A percentile compares a stretch with the other conserved stretches of the same genome.
Evolutionary conservation across 1,139 yeast species (phyloP).

Genomic region (Debaryomyces nepalensis): DNA sequence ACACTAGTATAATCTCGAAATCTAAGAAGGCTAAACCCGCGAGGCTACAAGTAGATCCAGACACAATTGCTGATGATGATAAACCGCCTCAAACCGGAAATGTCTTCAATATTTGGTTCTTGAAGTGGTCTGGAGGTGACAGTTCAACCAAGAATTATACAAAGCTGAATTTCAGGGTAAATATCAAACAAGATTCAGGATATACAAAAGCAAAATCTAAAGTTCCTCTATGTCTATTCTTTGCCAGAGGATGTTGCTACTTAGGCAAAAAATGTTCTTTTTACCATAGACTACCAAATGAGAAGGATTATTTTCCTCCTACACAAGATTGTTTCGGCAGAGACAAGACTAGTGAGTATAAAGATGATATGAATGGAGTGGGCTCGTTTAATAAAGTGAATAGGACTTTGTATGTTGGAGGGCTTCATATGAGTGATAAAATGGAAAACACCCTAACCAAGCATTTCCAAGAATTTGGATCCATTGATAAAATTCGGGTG

Average conservation of each 20-base stretch:
- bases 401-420: constrained; percentile 79
- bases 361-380: constrained; percentile 95
- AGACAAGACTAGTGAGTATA: constrained; percentile 77
- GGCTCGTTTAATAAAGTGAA: constrained; percentile 79
- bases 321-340: constrained; percentile 93
- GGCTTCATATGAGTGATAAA: constrained; percentile 45
- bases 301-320: constrained; percentile 51
- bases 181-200: constrained; percentile 70
- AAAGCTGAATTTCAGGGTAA: constrained; percentile 55
- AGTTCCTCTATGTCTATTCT: constrained; percentile 72
- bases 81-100: constrained; percentile 82
- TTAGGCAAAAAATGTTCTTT: constrained; percentile 77
- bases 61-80: constrained; percentile 60
- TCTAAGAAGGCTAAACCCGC: constrained; percentile 32
- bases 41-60: constrained; percentile 74
- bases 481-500: constrained; percentile 69
- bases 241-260: constrained; percentile 87
- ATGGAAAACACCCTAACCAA: constrained; percentile 40
- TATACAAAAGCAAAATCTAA: constrained; percentile 65
- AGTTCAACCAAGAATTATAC: constrained; percentile 37
- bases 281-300: constrained; percentile 74
- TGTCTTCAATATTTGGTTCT: constrained; percentile 84
- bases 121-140: constrained; percentile 83
- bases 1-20: not conserved
- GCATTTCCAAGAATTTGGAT: constrained; percentile 77